Conservation (phyloP, 2,329 filamentous ascomycete genomes). For the Alternaria sp. region DNA sequence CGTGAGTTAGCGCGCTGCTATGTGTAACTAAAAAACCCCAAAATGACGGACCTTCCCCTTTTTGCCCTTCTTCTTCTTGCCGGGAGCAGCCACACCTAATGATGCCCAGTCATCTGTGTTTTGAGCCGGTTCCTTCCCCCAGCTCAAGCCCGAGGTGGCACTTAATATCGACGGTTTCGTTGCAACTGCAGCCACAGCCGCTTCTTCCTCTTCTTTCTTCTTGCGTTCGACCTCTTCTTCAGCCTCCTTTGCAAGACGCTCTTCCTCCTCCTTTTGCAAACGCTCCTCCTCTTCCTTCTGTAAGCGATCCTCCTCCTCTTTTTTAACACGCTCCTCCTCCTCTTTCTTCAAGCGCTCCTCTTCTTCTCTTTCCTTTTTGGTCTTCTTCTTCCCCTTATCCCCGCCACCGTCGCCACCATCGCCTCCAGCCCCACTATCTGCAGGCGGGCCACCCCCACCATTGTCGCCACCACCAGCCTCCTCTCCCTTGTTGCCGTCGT, state of each 20-base stretch:
- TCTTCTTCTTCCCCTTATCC: slow-evolving; percentile 52
- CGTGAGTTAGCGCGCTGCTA: slow-evolving; percentile 42
- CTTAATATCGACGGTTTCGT: slow-evolving; percentile 39
- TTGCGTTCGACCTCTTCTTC: slow-evolving; percentile 52
- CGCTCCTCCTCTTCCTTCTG: slow-evolving; percentile 50
- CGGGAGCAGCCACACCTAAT: slow-evolving; percentile 29
- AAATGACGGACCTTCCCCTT: slow-evolving; percentile 52
- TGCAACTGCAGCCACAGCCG: slow-evolving; percentile 38
- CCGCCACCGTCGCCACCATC: slow-evolving; percentile 48
- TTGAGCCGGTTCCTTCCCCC: slow-evolving; percentile 38
- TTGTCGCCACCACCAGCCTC: slow-evolving; percentile 50
- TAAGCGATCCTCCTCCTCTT: slow-evolving; percentile 48
- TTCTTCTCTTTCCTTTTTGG: slow-evolving; percentile 52
- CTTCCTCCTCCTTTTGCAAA: slow-evolving; percentile 43
- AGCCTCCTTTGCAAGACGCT: slow-evolving; percentile 50
- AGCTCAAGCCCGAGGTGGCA: slow-evolving; percentile 38
- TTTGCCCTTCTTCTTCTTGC: slow-evolving; percentile 52
- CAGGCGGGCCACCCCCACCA: slow-evolving; percentile 48
- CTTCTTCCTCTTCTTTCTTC: slow-evolving; percentile 47
- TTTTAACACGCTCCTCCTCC: slow-evolving; percentile 52
- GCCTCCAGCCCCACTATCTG: slow-evolving; percentile 47
- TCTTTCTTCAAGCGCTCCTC: slow-evolving; percentile 49
- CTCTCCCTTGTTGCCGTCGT: slow-evolving; percentile 59
- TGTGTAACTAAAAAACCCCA: slow-evolving; percentile 44
- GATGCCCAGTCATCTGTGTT: slow-evolving; percentile 44